phyloP scores from a whole-genome alignment of 2,329 filamentous ascomycete species.

The Chrysosporium queenslandicum region DNA sequence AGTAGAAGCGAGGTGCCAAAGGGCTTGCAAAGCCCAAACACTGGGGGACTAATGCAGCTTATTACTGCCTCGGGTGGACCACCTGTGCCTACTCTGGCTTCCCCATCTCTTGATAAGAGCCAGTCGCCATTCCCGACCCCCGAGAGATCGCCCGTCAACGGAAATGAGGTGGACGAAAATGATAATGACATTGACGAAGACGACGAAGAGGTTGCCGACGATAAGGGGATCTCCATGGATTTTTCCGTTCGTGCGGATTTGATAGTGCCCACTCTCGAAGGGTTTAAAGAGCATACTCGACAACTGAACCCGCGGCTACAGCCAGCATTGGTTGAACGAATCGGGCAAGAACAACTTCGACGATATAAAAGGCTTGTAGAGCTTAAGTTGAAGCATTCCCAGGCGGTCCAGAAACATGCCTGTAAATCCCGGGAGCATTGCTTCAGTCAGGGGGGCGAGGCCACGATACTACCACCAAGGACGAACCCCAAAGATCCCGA shows the following conservation, averaged over 20 bases:
- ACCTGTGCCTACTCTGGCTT: conserved; percentile 47
- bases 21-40: conserved; percentile 25
- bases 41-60: conserved; percentile 42
- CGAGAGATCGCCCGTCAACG: not conserved
- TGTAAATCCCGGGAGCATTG: conserved; percentile 58
- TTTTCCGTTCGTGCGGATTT: conserved; percentile 53
- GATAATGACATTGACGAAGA: conserved; percentile 44
- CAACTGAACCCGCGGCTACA: conserved; percentile 63
- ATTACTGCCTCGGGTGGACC: conserved; percentile 50
- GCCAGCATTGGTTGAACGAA: conserved; percentile 63
- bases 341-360: conserved; percentile 68
- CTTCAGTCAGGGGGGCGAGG: conserved; percentile 55
- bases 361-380: conserved; percentile 70
- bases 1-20: conserved; percentile 49
- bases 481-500: conserved; percentile 47
- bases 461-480: conserved; percentile 51
- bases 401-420: conserved; percentile 44
- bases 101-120: conserved; percentile 33
- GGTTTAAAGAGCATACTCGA: conserved; percentile 65
- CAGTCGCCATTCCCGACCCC: not conserved
- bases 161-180: conserved; percentile 27
- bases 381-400: conserved; percentile 59
- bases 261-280: conserved; percentile 61
- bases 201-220: conserved; percentile 47
- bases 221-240: conserved; percentile 53